These are phyloP conservation scores for Platanus orientalis DNA, from an alignment of 164 flowering plant species.

Conservation along the genomic window DNA sequence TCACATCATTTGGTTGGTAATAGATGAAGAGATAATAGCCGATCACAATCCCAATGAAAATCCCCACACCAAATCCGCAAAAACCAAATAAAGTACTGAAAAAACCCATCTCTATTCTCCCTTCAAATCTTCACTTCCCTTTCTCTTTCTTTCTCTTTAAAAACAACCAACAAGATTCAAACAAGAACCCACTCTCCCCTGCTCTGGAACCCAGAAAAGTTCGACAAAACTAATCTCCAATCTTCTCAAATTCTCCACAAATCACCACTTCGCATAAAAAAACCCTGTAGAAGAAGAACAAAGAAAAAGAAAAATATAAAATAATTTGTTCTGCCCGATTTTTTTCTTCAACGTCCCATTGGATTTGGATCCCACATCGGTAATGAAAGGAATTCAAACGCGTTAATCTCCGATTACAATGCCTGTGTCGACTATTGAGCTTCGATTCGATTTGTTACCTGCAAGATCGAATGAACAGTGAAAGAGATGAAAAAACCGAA, in stretches of 20 bases:
- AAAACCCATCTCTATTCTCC: constrained; percentile 54
- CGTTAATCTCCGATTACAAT: constrained; percentile 8
- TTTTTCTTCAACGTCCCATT: neutral
- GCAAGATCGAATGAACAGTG: neutral
- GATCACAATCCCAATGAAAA: constrained; percentile 53
- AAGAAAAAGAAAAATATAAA: neutral
- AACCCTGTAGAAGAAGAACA: neutral
- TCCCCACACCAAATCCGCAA: constrained; percentile 74
- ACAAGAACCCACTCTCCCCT: neutral
- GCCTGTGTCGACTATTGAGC: neutral
- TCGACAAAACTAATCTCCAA: neutral
- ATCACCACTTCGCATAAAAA: no score
- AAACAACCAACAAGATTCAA: neutral
- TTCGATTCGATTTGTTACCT: neutral
- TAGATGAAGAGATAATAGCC: constrained; percentile 83
- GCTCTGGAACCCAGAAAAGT: neutral
- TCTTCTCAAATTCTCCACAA: neutral
- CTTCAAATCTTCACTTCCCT: no score
- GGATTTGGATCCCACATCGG: neutral
- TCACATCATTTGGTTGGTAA: constrained; percentile 67
- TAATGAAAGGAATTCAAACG: neutral
- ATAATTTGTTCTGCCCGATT: neutral
- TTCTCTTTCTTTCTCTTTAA: no score
- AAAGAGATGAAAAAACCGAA: no score
- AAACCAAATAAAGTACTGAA: constrained; percentile 61